Conservation (phyloP, 208 protist genomes). For the Trypanosoma melophagium region DNA sequence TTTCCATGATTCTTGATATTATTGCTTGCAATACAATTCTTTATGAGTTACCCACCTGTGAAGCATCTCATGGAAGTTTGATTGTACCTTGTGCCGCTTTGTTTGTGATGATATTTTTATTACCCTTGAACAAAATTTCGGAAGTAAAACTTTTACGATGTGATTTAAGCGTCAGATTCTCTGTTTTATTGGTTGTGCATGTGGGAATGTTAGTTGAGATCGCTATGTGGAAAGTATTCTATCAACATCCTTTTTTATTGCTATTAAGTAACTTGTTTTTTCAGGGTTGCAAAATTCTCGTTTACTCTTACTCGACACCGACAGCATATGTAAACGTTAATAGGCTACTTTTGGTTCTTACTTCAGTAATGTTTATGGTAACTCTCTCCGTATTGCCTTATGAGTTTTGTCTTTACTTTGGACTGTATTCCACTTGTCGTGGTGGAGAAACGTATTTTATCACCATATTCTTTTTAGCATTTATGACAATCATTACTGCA, state of each 20-base stretch:
- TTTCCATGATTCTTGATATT: constrained; percentile 54
- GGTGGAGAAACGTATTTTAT: constrained; percentile 54
- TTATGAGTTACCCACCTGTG: constrained; percentile 50
- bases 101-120: constrained; percentile 34
- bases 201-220: constrained; percentile 40
- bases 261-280: constrained; percentile 46
- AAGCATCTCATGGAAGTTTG: constrained; percentile 22
- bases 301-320: constrained; percentile 18
- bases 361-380: constrained; percentile 35
- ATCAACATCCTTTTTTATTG: constrained; percentile 44
- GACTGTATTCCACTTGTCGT: constrained; percentile 45
- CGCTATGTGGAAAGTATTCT: constrained; percentile 77
- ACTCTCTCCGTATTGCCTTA: constrained; percentile 39
- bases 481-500: constrained; percentile 39
- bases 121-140: constrained; percentile 40
- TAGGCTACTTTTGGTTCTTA: constrained; percentile 36
- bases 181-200: constrained; percentile 42
- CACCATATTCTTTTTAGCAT: constrained; percentile 26
- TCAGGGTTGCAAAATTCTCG: constrained; percentile 23
- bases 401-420: constrained; percentile 38
- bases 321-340: constrained; percentile 75
- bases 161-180: constrained; percentile 44
- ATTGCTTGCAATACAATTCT: constrained; percentile 67
- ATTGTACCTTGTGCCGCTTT: constrained; percentile 35
- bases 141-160: constrained; percentile 42